Evolutionary conservation across 768 basidiomycete species (phyloP), one percentile per base, ranked within the genome.

Genomic region (Steccherinum ochraceum): DNA sequence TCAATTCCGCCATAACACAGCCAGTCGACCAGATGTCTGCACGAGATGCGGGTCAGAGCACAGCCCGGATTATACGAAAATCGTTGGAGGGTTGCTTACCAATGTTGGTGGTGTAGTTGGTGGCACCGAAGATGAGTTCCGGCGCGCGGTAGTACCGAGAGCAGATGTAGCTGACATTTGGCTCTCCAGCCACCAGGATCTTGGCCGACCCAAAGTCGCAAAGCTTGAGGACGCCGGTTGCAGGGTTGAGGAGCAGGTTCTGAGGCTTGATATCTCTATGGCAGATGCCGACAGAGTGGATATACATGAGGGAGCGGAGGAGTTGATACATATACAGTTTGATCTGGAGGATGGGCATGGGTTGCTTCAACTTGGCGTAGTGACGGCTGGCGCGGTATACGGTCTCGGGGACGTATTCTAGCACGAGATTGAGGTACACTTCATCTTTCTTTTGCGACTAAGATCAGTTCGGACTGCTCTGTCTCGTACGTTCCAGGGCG

Each of bases 291-390:
- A 98, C 91, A 18, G 93, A 97, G 67, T 99, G 96, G 68, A 99
- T 99, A 79, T 99, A 98, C 58, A 95, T 93, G 54, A 99, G 79
- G 13, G 96, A 99, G 54, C 96, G 92, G 57, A 99, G 77, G 60
- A 99, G 89, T 72, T 99, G 92, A 72, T 97, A 96, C 94, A 97
- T 98, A 78, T 99, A 99, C 64, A 99, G 73, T 76, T 98, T 98
- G 78, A 99, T 94, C 75, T 98, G 96, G 48, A 96, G 83, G 84
- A 93, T 97, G 24, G 96, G 96, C 96, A 99, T 99, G 53, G 92
- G 90, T 67, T 99, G 96, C 77, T 99, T 99, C 72, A 99, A 89
- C 72, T 98, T 98, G 59, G 94, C 90, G 69, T 98, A 99, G 73
- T 97, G 95, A 64, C 95, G 86, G 65, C 92, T 95, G 23, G 95